These are phyloP conservation scores for Nasturtium officinale DNA, from an alignment of 345 rosid species.

Conservation along the genomic window DNA sequence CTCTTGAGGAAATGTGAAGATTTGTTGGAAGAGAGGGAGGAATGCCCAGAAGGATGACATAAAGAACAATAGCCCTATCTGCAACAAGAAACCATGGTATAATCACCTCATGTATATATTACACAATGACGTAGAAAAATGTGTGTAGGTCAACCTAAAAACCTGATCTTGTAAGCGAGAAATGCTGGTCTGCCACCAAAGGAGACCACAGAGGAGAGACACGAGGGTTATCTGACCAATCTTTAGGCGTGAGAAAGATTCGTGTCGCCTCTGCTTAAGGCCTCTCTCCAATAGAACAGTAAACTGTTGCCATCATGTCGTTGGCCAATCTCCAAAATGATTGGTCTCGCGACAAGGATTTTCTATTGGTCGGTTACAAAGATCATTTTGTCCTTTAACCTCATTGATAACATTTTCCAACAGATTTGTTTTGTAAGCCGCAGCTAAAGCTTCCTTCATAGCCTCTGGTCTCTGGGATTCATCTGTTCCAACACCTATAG, in stretches of 20 bases:
- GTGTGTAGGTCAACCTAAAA: neutral
- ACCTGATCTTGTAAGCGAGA: conserved; percentile 72
- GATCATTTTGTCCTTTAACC: conserved; percentile 32
- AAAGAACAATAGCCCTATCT: conserved; percentile 83
- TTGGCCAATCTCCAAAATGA: conserved; percentile 67
- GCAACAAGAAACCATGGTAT: conserved; percentile 31
- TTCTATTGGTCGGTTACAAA: conserved; percentile 19
- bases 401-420: conserved; percentile 46
- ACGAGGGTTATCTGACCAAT: conserved; percentile 71
- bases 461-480: conserved; percentile 40
- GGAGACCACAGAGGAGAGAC: conserved; percentile 73
- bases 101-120: neutral
- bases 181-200: conserved; percentile 77
- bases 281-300: conserved; percentile 70
- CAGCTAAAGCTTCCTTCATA: conserved; percentile 46
- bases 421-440: conserved; percentile 47
- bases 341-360: conserved; percentile 15
- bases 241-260: conserved; percentile 71
- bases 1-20: conserved; percentile 83
- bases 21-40: conserved; percentile 73
- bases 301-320: conserved; percentile 87
- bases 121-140: neutral
- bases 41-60: conserved; percentile 63
- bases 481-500: conserved; percentile 48
- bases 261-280: conserved; percentile 77